These are phyloP conservation scores for Cryptosporidium ubiquitum DNA, from an alignment of 169 alveolate species.

Conservation along the genomic window DNA sequence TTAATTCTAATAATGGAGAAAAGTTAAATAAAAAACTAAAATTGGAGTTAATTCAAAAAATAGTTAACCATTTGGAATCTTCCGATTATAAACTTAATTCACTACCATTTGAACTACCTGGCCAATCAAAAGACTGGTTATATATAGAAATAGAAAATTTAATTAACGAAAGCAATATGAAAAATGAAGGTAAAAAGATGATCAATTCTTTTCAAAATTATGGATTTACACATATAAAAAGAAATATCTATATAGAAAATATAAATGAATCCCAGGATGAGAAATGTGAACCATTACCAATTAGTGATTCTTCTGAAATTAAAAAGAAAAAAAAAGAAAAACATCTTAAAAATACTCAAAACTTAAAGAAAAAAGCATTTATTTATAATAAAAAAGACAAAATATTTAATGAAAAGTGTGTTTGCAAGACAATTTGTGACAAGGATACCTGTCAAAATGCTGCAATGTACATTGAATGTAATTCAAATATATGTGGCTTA, in stretches of 20 bases:
- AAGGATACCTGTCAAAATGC: constrained; percentile 76
- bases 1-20: neutral
- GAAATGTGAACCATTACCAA: neutral
- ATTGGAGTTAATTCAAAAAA: neutral
- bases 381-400: neutral
- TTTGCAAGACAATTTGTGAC: constrained; percentile 74
- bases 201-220: neutral
- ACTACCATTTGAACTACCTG: constrained; percentile 35
- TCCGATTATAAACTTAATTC: neutral
- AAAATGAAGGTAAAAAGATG: neutral
- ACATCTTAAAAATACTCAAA: neutral
- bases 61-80: constrained; percentile 4
- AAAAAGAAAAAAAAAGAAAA: neutral
- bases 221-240: constrained; percentile 32
- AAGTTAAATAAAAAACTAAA: neutral
- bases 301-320: neutral
- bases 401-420: constrained; percentile 56
- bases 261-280: neutral
- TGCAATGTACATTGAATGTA: constrained; percentile 76
- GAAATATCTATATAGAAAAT: constrained; percentile 32
- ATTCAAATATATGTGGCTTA: constrained; percentile 76
- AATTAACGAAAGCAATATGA: neutral
- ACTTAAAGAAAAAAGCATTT: neutral
- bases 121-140: constrained; percentile 52
- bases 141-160: neutral